Evolutionary conservation across 2,329 filamentous ascomycete genomes (phyloP).

Genomic region (Xylariaceae sp.): DNA sequence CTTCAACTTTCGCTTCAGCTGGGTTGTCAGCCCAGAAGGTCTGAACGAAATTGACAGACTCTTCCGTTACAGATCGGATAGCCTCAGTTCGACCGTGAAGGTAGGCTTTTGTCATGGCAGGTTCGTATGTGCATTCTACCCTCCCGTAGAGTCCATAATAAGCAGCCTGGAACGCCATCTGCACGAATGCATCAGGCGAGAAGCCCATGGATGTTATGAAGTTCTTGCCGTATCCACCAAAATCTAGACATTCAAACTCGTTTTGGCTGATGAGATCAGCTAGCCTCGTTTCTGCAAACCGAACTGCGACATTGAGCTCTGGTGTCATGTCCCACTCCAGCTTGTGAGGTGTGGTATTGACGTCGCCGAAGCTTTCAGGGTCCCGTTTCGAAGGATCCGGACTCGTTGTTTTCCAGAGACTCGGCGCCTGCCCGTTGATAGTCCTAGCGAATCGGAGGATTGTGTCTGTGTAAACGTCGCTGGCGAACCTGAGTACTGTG

Average conservation of each 20-base stretch:
- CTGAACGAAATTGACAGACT: slow-evolving; percentile 86
- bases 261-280: slow-evolving; percentile 96
- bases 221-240: slow-evolving; percentile 89
- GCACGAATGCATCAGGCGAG: slow-evolving; percentile 95
- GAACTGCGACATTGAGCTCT: slow-evolving; percentile 86
- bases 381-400: slow-evolving; percentile 93
- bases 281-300: slow-evolving; percentile 93
- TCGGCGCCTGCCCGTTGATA: slow-evolving; percentile 93
- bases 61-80: slow-evolving; percentile 82
- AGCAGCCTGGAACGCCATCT: slow-evolving; percentile 98
- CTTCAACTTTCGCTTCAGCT: slow-evolving; percentile 81
- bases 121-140: slow-evolving; percentile 95
- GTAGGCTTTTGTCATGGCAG: slow-evolving; percentile 96
- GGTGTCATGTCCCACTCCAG: slow-evolving; percentile 97
- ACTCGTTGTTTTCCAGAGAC: slow-evolving; percentile 87
- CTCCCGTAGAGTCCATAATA: slow-evolving; percentile 97
- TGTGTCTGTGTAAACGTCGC: slow-evolving; percentile 96
- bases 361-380: slow-evolving; percentile 88
- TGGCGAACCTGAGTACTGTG: slow-evolving; percentile 94
- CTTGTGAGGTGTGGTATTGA: slow-evolving; percentile 92
- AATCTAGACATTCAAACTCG: slow-evolving; percentile 92
- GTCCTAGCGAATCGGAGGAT: slow-evolving; percentile 93
- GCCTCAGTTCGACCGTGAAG: slow-evolving; percentile 95
- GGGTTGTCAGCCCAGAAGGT: slow-evolving; percentile 95
- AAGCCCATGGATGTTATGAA: slow-evolving; percentile 98